Conservation (phyloP, 129 eudicot genomes). For the Sambucus nigra region DNA sequence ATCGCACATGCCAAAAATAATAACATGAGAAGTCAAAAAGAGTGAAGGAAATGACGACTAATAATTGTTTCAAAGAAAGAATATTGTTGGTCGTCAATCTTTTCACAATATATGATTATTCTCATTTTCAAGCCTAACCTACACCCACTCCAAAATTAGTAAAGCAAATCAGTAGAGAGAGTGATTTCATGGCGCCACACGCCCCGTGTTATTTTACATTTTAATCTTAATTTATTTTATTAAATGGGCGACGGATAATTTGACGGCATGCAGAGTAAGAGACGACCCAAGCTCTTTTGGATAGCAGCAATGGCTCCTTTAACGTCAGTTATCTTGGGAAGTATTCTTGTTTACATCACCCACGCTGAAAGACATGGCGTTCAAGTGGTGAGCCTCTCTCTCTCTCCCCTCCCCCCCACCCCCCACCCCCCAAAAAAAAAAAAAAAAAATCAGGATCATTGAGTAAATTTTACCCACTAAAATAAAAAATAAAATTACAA, state of each 20-base stretch:
- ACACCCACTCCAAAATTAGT: too few species aligned
- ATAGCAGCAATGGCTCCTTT: slow-evolving; percentile 93
- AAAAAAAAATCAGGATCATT: too few species aligned
- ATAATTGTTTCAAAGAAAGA: too few species aligned
- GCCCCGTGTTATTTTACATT: too few species aligned
- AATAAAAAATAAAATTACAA: not conserved
- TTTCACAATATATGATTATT: too few species aligned
- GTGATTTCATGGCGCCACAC: too few species aligned
- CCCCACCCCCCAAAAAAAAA: too few species aligned
- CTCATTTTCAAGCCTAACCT: slow-evolving; percentile 8
- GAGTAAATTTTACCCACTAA: not conserved
- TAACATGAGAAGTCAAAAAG: slow-evolving; percentile 9
- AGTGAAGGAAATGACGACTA: not conserved
- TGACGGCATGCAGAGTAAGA: slow-evolving; percentile 50
- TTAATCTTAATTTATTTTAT: not conserved
- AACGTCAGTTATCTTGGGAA: slow-evolving; percentile 74
- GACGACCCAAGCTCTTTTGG: slow-evolving; percentile 68
- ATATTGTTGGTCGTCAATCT: too few species aligned
- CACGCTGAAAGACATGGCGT: slow-evolving; percentile 93
- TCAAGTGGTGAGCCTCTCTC: slow-evolving; percentile 61
- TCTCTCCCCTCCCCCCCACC: not conserved
- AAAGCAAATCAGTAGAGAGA: too few species aligned
- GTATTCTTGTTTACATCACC: slow-evolving; percentile 71
- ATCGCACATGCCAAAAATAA: too few species aligned
- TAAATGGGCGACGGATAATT: not conserved